Evolutionary conservation across 495 filamentous ascomycete genomes (phyloP), one percentile per base, ranked within the genome.

Genomic region (Amorphotheca resinae): DNA sequence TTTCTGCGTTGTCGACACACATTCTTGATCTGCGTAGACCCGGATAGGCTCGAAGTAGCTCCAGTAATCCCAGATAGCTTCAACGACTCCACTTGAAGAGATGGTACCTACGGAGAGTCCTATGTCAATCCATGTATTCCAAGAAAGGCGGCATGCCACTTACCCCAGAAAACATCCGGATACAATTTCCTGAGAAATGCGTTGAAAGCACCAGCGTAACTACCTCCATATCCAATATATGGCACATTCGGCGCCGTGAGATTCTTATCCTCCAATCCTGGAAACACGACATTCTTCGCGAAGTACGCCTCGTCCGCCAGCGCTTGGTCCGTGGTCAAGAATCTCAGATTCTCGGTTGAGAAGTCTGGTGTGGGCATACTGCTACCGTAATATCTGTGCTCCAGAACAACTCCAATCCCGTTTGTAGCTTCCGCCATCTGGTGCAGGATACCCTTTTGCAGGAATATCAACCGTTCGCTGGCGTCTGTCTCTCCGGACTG

Each of bases 261-360:
- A 50, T 77, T 67, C 17, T 64, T 47, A 37, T 78, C 48, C 54
- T 81, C 77, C n/a, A 84, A 55, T 1, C 80, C 80, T 0, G 66
- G 58, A 46, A 83, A 84, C 18, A 71, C 65, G 3, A 81, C 71
- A 45, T 85, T 66, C 36, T 73, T 48, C 8, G 80, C 80, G 59
- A 86, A 86, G 56, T 79, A 86, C 12, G 69, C 80, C 33, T 71
- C 70, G 54, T 87, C 82, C 6, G 79, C 81, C 12, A 87, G 45
- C 0, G 80, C 74, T 50, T 87, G 82, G 38, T 85, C 78, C 4
- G 81, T 87, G 1, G 78, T 77, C 53, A 87, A 64, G 63, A 85
- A 86, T 1, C 81, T 73, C 46, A 87, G 57, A 51, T 66, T 84
- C 51, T 76, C 64, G 0, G 71, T 77, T 37, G 72, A 76, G 33